Evolutionary conservation across 2,329 filamentous ascomycete genomes (phyloP).

Genomic region (Calonectria multiphialidica): DNA sequence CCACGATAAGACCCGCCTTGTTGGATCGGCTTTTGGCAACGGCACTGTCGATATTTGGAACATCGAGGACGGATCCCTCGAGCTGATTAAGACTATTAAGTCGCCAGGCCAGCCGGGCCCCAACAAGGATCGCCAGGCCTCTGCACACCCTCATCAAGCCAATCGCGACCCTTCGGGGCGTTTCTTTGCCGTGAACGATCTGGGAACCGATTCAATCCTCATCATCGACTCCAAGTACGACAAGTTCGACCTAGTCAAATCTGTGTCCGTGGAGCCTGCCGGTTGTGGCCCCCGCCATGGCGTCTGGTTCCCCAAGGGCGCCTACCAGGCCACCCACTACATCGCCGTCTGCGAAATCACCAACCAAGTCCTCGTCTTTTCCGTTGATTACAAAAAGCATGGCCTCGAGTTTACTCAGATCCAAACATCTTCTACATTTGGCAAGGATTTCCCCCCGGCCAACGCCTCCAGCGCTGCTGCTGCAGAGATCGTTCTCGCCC

Average conservation of each 20-base stretch:
- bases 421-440: background rate
- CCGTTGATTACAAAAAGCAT: background rate
- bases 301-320: background rate
- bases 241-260: background rate
- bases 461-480: background rate
- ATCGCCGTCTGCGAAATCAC: background rate
- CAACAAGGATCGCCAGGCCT: background rate
- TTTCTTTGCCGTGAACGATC: background rate
- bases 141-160: background rate
- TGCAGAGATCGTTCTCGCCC: background rate
- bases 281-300: background rate
- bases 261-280: background rate
- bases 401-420: background rate
- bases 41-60: background rate
- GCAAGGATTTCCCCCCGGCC: background rate
- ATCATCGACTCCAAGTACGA: background rate
- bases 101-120: background rate
- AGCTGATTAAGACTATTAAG: constrained; percentile 1
- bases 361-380: background rate
- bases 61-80: background rate
- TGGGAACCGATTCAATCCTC: background rate
- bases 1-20: background rate
- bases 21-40: background rate
- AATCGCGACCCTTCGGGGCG: background rate
- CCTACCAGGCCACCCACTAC: background rate